These are phyloP conservation scores for Penstemon barbatus DNA, from an alignment of 257 asterid species.

Conservation along the genomic window DNA sequence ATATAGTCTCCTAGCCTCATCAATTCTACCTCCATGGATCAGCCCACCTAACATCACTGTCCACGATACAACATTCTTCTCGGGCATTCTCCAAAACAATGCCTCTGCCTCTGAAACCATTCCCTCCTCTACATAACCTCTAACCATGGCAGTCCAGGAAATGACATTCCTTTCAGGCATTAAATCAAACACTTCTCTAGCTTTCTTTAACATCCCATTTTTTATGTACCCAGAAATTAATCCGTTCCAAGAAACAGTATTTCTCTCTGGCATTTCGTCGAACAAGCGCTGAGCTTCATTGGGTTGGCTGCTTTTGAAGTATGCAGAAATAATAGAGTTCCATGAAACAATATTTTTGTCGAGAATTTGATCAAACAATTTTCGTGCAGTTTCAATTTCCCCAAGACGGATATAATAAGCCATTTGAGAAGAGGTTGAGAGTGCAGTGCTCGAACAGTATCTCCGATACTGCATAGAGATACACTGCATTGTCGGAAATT, in stretches of 20 bases:
- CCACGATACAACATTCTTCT: constrained; percentile 73
- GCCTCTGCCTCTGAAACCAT: constrained; percentile 56
- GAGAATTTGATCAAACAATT: constrained; percentile 53
- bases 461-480: constrained; percentile 12
- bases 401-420: constrained; percentile 53
- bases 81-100: constrained; percentile 72
- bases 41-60: constrained; percentile 76
- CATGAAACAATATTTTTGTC: constrained; percentile 51
- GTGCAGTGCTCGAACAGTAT: constrained; percentile 32
- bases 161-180: constrained; percentile 69
- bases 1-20: constrained; percentile 57
- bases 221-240: constrained; percentile 65
- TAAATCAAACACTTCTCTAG: constrained; percentile 53
- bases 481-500: too few relatives aligned
- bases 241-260: constrained; percentile 78
- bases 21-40: constrained; percentile 48
- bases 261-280: constrained; percentile 64
- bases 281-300: constrained; percentile 51
- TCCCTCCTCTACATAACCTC: constrained; percentile 64
- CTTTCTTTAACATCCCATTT: constrained; percentile 65
- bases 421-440: constrained; percentile 51
- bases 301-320: constrained; percentile 55
- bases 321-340: constrained; percentile 67
- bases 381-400: constrained; percentile 56
- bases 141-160: constrained; percentile 73